Conservation (phyloP, 2,329 filamentous ascomycete species). For the Beauveria medogensis region DNA sequence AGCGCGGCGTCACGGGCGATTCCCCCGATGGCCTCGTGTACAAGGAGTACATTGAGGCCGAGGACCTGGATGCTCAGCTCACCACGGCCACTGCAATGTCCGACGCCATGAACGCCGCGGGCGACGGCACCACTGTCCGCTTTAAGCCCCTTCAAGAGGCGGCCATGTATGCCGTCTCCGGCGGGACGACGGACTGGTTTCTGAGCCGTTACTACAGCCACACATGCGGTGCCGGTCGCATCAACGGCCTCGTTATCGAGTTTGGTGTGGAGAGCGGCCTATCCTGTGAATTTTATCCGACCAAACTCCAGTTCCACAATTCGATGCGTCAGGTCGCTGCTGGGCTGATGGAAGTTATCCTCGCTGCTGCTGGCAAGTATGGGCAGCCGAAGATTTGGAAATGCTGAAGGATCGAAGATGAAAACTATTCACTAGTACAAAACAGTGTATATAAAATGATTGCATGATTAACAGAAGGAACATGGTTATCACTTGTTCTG, state of each 20-base stretch:
- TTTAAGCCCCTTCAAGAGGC: constrained; percentile 33
- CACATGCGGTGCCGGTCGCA: constrained; percentile 25
- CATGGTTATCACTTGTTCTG: too few relatives aligned
- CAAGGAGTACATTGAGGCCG: constrained; percentile 35
- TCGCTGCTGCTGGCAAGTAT: constrained; percentile 20
- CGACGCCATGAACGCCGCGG: constrained; percentile 31
- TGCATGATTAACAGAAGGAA: not conserved
- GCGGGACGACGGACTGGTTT: constrained; percentile 39
- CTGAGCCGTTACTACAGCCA: constrained; percentile 34
- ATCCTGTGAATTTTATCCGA: constrained; percentile 38
- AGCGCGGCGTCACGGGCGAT: constrained; percentile 38
- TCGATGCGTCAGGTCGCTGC: constrained; percentile 37
- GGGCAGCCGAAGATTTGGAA: constrained; percentile 15
- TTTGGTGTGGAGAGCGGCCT: constrained; percentile 29
- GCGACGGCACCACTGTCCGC: constrained; percentile 18
- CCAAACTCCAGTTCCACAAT: constrained; percentile 30
- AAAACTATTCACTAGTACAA: not conserved
- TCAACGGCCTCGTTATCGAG: constrained; percentile 38
- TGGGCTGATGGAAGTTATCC: constrained; percentile 40
- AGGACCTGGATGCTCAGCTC: constrained; percentile 27
- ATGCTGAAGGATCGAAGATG: not conserved
- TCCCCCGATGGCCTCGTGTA: constrained; percentile 28
- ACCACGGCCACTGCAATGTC: constrained; percentile 27
- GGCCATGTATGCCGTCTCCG: constrained; percentile 37
- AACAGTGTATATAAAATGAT: not conserved